A percentile compares a stretch with the other conserved stretches of the same genome.
Evolutionary conservation across 768 basidiomycete species (phyloP).

Genomic region (Gloeopeniophorella convolvens): DNA sequence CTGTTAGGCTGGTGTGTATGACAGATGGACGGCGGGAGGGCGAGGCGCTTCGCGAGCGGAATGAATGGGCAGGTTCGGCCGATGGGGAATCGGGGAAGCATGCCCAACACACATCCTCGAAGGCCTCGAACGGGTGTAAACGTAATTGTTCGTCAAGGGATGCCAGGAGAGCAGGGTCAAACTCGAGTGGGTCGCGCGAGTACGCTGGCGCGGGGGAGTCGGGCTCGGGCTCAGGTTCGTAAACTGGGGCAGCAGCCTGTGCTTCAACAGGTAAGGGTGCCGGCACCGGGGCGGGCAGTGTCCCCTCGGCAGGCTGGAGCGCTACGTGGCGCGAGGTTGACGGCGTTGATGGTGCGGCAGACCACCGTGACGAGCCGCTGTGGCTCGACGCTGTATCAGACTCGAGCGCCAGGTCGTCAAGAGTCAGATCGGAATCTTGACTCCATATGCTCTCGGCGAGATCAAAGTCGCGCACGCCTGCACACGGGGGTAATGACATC

Average conservation of each 20-base stretch:
- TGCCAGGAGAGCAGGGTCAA: conserved; percentile 11
- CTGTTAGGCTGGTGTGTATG: neutral
- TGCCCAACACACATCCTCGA: conserved; percentile 9
- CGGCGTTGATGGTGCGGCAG: conserved; percentile 4
- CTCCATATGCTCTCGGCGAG: conserved; percentile 21
- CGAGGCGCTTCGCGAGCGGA: neutral
- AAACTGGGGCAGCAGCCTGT: neutral
- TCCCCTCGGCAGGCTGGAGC: neutral
- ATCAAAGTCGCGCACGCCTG: conserved; percentile 15
- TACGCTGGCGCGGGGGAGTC: conserved; percentile 12
- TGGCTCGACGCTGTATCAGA: conserved; percentile 8
- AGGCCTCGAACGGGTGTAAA: conserved; percentile 7
- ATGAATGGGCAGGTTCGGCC: neutral
- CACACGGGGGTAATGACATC: neutral
- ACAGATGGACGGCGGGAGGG: neutral
- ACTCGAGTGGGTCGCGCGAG: conserved; percentile 9
- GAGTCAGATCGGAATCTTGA: conserved; percentile 13
- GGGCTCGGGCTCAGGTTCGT: neutral
- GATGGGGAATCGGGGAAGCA: neutral
- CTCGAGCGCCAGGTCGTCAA: conserved; percentile 16
- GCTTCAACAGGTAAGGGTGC: neutral
- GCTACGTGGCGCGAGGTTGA: neutral
- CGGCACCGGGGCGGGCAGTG: neutral
- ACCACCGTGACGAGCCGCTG: conserved; percentile 10
- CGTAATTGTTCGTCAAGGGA: conserved; percentile 9